Percentiles rank a stretch among this genome's conserved stretches.
Evolutionary conservation across 176 grass and related monocot genomes (phyloP).

Genomic region (Aegilops speltoides): DNA sequence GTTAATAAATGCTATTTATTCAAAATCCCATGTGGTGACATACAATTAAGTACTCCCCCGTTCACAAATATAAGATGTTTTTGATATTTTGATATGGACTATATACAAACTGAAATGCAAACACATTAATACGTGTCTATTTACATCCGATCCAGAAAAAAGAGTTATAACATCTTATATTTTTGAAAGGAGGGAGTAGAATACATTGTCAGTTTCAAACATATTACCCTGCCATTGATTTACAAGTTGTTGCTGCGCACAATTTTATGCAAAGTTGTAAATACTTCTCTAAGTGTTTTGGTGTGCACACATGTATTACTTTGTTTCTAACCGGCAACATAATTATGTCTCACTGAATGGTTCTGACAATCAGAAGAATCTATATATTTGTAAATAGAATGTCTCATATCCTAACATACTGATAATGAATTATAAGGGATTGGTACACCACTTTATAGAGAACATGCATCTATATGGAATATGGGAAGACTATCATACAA

Average conservation of each 20-base stretch:
- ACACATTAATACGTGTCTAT: no score
- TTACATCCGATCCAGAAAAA: no score
- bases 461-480: neutral
- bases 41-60: neutral
- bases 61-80: no score
- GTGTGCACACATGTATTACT: neutral
- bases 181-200: neutral
- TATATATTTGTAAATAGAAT: neutral
- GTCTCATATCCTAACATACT: neutral
- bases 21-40: neutral
- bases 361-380: neutral
- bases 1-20: neutral
- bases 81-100: no score
- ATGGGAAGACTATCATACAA: neutral
- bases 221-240: neutral
- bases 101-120: no score
- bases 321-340: neutral
- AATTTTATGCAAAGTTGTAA: neutral
- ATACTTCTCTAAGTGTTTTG: neutral
- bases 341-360: no score
- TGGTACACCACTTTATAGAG: neutral
- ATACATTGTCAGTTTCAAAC: neutral
- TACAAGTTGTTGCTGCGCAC: no score
- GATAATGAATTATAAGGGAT: neutral
- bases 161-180: no score